Evolutionary conservation across 257 asterid genomes (phyloP).

Genomic region (Primulina huaijiensis): DNA sequence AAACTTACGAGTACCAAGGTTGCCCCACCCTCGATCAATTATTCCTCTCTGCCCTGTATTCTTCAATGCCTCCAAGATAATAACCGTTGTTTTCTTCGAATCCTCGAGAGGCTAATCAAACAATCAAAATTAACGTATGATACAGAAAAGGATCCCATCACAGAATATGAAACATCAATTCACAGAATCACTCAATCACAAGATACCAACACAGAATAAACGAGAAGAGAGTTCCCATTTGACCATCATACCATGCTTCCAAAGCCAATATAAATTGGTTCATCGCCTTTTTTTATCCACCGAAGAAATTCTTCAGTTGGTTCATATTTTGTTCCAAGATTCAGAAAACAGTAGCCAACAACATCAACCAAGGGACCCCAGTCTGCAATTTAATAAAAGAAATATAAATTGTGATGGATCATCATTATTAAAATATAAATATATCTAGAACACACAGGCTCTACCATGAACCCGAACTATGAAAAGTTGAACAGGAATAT

Average conservation of each 20-base stretch:
- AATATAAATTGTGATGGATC: background rate
- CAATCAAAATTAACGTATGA: conserved; percentile 10
- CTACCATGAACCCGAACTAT: background rate
- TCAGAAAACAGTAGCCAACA: conserved; percentile 86
- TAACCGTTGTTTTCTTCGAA: conserved; percentile 61
- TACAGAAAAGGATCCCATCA: background rate
- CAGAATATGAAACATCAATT: background rate
- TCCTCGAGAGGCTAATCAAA: conserved; percentile 82
- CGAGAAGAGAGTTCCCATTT: background rate
- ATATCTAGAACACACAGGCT: background rate
- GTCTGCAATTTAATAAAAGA: conserved; percentile 45
- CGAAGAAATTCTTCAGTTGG: conserved; percentile 65
- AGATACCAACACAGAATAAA: conserved; percentile 12
- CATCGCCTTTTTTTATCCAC: conserved; percentile 80
- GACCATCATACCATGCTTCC: conserved; percentile 89
- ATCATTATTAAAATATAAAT: too few relatives aligned
- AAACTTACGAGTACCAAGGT: conserved; percentile 85
- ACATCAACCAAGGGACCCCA: conserved; percentile 97
- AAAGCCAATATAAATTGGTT: conserved; percentile 88
- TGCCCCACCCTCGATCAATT: conserved; percentile 99
- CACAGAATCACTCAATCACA: background rate
- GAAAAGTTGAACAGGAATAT: conserved; percentile 1
- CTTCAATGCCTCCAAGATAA: conserved; percentile 79
- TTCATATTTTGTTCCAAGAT: conserved; percentile 68
- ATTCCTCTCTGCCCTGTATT: conserved; percentile 93